Evolutionary conservation across 108 stramenopile genomes (phyloP), one percentile per base, ranked within the genome.

Genomic region (Schizochytrium sp.): DNA sequence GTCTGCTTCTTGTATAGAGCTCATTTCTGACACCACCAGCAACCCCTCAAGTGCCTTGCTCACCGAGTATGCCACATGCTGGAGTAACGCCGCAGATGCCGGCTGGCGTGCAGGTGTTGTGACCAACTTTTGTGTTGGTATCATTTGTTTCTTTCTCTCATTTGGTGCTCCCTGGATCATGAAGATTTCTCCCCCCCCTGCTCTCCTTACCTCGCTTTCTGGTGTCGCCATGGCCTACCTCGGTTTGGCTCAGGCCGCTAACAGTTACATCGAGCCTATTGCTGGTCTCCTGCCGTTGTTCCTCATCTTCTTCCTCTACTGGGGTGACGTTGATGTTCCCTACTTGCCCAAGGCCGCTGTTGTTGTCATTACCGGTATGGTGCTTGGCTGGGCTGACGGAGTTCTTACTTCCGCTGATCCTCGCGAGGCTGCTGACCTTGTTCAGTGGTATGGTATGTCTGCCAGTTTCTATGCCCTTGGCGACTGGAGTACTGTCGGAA

Each of bases 41-140:
- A 28, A 28, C 28, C 28, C 28, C 64, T 28, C 64, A 44, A 69
- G 64, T 44, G 64, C 12, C 19, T 38, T 44, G 64, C 64, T 69
- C 19, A 69, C 64, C 42, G 19, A 69, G 64, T 83, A 38, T 42
- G 19, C 76, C 28, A n/a, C 47, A 38, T 83, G 76, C 76, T 83
- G 87, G 57, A 64, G 91, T n/a, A 56, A 72, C 72, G 49, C 60
- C 64, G 89, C 93, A 47, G 89, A 90, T 40, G 44, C 69, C 61
- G 94, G 92, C 28, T 95, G 91, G 72, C 89, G 89, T 57, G 94
- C 95, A 46, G 92, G 92, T 49, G 88, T 95, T 17, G 89, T 93
- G 42, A 92, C 95, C 44, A 95, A 95, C 92, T 95, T 95, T 57
- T 88, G 95, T 87, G 93, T 91, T 46, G 95, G 95, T n/a, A 50